phyloP scores from a whole-genome alignment of 768 basidiomycete species.

The Panaeolus cyanescens region DNA sequence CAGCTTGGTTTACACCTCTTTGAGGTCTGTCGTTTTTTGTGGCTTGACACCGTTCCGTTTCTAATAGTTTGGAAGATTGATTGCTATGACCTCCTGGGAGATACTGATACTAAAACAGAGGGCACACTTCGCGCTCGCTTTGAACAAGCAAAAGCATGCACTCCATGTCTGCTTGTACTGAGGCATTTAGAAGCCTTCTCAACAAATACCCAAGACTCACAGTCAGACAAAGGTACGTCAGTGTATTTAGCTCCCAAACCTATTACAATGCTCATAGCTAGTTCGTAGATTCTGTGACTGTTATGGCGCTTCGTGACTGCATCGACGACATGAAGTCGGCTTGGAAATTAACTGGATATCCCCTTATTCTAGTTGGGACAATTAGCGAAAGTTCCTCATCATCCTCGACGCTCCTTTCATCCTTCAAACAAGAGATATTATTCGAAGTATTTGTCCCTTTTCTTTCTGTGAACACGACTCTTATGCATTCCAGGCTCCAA shows the following conservation, averaged over 20 bases:
- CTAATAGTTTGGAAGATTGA: constrained; percentile 58
- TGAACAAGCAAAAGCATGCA: constrained; percentile 74
- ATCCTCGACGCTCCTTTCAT: constrained; percentile 59
- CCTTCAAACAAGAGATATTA: constrained; percentile 84
- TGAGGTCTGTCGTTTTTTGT: constrained; percentile 50
- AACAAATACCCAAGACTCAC: constrained; percentile 63
- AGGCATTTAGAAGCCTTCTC: constrained; percentile 80
- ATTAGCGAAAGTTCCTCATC: constrained; percentile 67
- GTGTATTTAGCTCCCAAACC: background rate
- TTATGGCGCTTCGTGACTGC: constrained; percentile 62
- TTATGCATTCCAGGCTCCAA: constrained; percentile 62
- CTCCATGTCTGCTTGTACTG: constrained; percentile 84
- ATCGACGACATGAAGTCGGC: constrained; percentile 54
- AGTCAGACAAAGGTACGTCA: constrained; percentile 63
- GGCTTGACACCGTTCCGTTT: background rate
- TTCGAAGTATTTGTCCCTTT: constrained; percentile 56
- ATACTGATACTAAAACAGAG: constrained; percentile 75
- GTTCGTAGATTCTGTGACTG: constrained; percentile 55
- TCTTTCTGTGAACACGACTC: background rate
- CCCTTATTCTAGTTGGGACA: constrained; percentile 77
- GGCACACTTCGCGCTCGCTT: constrained; percentile 70
- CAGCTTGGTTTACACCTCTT: constrained; percentile 75
- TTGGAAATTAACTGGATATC: constrained; percentile 65
- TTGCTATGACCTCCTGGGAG: constrained; percentile 82
- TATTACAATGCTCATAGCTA: background rate